Base-by-base conservation (phyloP, 108 stramenopile species). In the Cyclotella sp. region DNA sequence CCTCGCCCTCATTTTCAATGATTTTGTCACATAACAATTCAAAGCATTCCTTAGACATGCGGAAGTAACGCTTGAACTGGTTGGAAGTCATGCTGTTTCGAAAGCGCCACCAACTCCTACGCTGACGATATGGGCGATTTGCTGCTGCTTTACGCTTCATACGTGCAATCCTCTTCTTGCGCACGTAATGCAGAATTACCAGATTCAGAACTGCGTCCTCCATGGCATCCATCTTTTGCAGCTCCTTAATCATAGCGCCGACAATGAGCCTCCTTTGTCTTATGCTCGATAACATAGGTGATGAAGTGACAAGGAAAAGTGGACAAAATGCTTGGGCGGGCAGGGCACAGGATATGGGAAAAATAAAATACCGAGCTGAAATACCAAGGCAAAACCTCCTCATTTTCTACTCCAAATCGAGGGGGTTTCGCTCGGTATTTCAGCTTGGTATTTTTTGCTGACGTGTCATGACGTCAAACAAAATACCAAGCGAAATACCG, bases 31-130 rank as follows among this genome's bases (percentile, higher is more conserved):
- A 72, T 10, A 72, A 28, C 59, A 60, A 61, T 24, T 60, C 42
- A 29, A 72, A 72, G 26, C 71, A 72, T 21, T 72, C 59, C 21
- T 46, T 42, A 16, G 71, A 72, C 71, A 72, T 72, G 7, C 59
- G 59, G 41, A 72, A 72, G 54, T 72, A 72, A 9, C 46, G 58
- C 34, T 43, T 18, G 45, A 72, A 72, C 30, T 46, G 71, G 13
- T 16, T 42, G 42, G 40, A 16, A 21, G 18, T 64, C 63, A 64
- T 42, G 18, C 19, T 64, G 40, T 42, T 44, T 42, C 19, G 13
- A 44, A 64, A 64, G 63, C 22, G 42, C 18, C 18, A 64, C 63
- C 63, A 64, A 42, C 43, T 64, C 63, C 43, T 64, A 16, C 63
- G 40, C 43, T 44, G 42, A 8, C 63, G 63, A 21, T 44, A 64